Conservation (phyloP, 495 filamentous ascomycete species). For the Talaromyces adpressus region DNA sequence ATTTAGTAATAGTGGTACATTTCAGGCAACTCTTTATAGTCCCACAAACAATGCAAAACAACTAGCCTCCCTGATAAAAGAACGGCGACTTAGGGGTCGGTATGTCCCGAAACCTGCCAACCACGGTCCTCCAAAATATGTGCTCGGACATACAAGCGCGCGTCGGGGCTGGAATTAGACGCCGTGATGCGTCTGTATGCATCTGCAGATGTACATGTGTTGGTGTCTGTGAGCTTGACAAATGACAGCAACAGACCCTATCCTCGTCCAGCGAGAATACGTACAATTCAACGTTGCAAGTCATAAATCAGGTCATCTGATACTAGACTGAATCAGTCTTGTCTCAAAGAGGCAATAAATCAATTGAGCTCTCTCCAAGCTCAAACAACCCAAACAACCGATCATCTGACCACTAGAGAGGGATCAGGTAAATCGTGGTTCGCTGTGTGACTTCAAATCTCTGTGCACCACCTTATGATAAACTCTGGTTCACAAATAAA, state of each 20-base stretch:
- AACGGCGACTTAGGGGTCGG: background rate
- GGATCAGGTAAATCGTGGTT: background rate
- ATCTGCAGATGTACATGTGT: background rate
- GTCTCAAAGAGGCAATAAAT: background rate
- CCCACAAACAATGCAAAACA: background rate
- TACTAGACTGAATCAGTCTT: background rate
- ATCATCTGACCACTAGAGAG: background rate
- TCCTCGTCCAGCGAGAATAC: background rate
- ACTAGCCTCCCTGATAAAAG: background rate
- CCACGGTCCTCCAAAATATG: background rate
- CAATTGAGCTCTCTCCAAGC: background rate
- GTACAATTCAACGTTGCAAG: background rate
- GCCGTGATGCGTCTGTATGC: constrained; percentile 1
- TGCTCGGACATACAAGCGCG: background rate
- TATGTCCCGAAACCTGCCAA: background rate
- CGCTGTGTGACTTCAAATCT: background rate
- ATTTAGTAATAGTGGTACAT: background rate
- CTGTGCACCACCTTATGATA: background rate
- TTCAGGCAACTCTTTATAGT: background rate
- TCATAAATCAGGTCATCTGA: background rate
- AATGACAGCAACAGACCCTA: background rate
- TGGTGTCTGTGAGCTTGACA: background rate
- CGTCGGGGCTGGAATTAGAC: background rate
- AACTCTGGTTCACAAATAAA: background rate
- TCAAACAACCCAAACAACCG: background rate